Conservation (phyloP, 2,329 filamentous ascomycete species). For the Fonsecaea nubica region DNA sequence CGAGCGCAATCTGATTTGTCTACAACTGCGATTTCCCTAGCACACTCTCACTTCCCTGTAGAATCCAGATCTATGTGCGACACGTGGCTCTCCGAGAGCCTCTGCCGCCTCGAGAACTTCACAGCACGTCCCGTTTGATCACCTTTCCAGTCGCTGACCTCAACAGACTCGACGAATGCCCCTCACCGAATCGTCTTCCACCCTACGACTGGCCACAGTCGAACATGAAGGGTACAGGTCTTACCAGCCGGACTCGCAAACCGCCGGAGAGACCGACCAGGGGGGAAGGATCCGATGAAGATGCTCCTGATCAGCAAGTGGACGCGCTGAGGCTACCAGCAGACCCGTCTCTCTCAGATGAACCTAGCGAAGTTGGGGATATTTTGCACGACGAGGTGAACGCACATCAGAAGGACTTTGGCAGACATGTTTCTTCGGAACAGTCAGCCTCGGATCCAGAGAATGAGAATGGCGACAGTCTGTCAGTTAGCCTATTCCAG, state of each 20-base stretch:
- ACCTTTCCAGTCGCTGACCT: not conserved
- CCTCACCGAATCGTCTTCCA: not conserved
- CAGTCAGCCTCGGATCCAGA: constrained; percentile 2
- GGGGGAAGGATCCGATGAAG: constrained; percentile 1
- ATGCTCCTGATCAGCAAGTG: not conserved
- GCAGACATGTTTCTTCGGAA: not conserved
- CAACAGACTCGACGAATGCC: not conserved
- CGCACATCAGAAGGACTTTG: not conserved
- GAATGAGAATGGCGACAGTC: not conserved
- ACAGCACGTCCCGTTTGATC: not conserved
- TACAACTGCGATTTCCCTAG: not conserved
- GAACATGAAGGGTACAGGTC: constrained; percentile 19
- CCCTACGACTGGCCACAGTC: not conserved
- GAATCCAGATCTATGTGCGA: not conserved
- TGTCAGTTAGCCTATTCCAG: constrained; percentile 12
- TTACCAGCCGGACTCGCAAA: constrained; percentile 36
- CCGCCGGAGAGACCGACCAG: constrained; percentile 25
- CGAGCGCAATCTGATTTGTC: not conserved
- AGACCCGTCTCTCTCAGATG: constrained; percentile 14
- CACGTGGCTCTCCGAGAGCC: not conserved
- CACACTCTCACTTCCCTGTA: not conserved
- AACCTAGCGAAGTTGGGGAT: constrained; percentile 21
- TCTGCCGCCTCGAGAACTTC: not conserved
- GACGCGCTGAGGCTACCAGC: not conserved
- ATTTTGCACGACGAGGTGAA: constrained; percentile 25